These are phyloP conservation scores for Ophioceras dolichostomum DNA, from an alignment of 2,329 filamentous ascomycete genomes.

Conservation along the genomic window DNA sequence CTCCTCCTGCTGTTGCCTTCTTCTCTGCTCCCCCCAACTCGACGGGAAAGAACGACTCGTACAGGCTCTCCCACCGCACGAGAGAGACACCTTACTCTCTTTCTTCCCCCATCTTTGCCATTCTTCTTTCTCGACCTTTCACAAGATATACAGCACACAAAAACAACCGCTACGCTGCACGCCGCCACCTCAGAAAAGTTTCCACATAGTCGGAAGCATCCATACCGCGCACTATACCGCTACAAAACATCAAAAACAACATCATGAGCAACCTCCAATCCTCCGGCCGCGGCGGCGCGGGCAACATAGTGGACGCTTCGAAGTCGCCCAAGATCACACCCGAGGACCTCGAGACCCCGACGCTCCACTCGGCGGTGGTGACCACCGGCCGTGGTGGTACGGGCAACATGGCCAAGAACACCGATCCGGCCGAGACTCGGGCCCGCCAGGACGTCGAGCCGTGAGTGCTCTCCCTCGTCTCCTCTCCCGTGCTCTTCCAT, in stretches of 20 bases:
- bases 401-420: slow-evolving; percentile 73
- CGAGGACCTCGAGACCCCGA: slow-evolving; percentile 67
- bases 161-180: too few relatives aligned
- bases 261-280: slow-evolving; percentile 37
- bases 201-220: neutral
- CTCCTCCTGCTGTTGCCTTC: too few relatives aligned
- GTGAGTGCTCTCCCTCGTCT: too few relatives aligned
- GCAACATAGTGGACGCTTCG: slow-evolving; percentile 52
- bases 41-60: too few relatives aligned
- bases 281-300: slow-evolving; percentile 68
- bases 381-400: slow-evolving; percentile 83
- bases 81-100: too few relatives aligned
- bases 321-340: slow-evolving; percentile 34
- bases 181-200: too few relatives aligned
- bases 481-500: too few relatives aligned
- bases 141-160: too few relatives aligned
- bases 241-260: slow-evolving; percentile 5
- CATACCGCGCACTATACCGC: neutral
- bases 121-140: too few relatives aligned
- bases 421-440: slow-evolving; percentile 62
- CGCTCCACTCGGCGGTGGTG: slow-evolving; percentile 69
- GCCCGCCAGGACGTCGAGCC: slow-evolving; percentile 72
- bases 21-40: too few relatives aligned
- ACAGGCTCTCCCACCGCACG: too few relatives aligned
- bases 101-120: too few relatives aligned